Evolutionary conservation across 192 early-diverging fungal genomes (phyloP), one percentile per base, ranked within the genome.

Genomic region (Podila minutissima): DNA sequence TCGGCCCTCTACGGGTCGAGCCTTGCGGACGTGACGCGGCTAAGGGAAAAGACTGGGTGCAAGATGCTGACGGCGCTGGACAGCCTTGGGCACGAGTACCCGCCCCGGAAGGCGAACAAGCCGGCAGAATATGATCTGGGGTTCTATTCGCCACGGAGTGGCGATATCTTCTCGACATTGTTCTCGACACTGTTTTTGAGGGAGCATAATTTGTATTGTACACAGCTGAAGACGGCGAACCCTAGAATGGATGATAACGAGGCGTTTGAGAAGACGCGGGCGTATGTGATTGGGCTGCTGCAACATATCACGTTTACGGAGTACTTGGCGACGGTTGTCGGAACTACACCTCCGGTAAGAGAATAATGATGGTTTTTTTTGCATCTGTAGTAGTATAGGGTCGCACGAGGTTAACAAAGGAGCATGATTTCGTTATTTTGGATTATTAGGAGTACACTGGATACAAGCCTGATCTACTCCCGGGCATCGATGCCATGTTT

Each of bases 161-260:
- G 60, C 3, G 60, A 62, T 62, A 33, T 62, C 20, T 62, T 62
- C 7, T 20, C 28, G 31, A 20, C 60, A 9, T 2, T 35, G 29
- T 62, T 62, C 15, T 62, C 60, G 8, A 62, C 60, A n/a, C 28
- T 62, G 60, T 62, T 62, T 28, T 13, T 62, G 28, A 8, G 60
- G 17, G 60, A 62, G 60, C 60, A 62, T 33, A 62, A 62, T 20
- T 10, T 11, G 24, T 31, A 62, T 17, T 62, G 60, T 33, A 33
- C 28, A 3, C 24, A 62, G 32, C 28, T 62, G 24, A 62, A 62
- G 32, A n/a, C 60, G n/a, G 28, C 19, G 28, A 29, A 62, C 32
- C 29, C 60, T 1, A 13, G 13, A 1, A 32, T 62, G 60, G 32
- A 62, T 33, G 60, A 62, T 13, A 62, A 32, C 2, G 26, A 5